Evolutionary conservation across 139 green algal species (phyloP).

Genomic region (Chlamydomonas sp.): DNA sequence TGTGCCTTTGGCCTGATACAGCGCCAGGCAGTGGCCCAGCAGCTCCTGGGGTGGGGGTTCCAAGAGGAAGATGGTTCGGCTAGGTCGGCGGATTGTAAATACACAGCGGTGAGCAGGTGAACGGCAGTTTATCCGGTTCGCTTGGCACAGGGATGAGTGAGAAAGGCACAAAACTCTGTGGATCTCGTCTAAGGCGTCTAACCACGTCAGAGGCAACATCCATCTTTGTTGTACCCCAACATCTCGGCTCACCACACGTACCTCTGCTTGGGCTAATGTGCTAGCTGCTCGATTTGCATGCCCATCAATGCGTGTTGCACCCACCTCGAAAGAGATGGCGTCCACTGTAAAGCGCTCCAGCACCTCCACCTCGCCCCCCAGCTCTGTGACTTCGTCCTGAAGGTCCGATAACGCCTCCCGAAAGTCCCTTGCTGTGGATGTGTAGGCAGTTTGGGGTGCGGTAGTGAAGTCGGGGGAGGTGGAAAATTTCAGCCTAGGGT

Average conservation of each 20-base stretch:
- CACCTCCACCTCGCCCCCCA: conserved; percentile 34
- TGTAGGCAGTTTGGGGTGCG: not conserved
- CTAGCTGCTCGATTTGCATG: not conserved
- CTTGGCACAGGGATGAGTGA: no score
- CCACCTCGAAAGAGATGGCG: conserved; percentile 43
- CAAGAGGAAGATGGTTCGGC: not conserved
- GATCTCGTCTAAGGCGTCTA: no score
- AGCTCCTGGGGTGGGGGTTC: conserved; percentile 35
- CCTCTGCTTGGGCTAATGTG: not conserved
- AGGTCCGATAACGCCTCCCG: conserved; percentile 26
- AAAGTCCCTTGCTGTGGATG: conserved; percentile 36
- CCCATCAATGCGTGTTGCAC: not conserved
- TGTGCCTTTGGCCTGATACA: conserved; percentile 45
- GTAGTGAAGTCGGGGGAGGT: not conserved
- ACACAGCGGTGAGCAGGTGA: not conserved
- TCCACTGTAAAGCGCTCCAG: conserved; percentile 46
- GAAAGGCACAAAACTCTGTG: no score
- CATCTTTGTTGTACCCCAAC: no score
- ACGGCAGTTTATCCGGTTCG: not conserved
- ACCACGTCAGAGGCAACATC: no score
- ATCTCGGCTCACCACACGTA: no score
- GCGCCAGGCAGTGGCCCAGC: conserved; percentile 40
- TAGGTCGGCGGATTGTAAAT: not conserved
- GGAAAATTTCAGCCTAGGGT: not conserved
- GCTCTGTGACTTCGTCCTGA: conserved; percentile 41